Evolutionary conservation across 177 flowering plant genomes (phyloP), one percentile per base, ranked within the genome.

Genomic region (Telopea speciosissima): DNA sequence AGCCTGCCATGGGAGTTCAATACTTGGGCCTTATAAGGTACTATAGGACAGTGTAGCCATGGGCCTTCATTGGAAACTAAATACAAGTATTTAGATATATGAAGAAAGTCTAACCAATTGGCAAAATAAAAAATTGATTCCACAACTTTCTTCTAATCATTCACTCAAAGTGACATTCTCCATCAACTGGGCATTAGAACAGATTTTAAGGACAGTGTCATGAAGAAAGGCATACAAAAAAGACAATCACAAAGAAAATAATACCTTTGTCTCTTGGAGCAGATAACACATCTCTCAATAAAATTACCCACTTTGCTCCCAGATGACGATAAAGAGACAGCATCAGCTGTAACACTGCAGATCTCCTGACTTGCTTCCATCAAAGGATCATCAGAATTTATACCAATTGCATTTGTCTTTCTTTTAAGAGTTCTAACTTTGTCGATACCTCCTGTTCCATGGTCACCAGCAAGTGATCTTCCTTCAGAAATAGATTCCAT

Each of bases 201-300:
- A 36, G n/a, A 56, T 13, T 49, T 49, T 12, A 49, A 49, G 54
- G 8, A 49, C 54, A 5, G 0, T 1, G 3, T 5, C 14, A 12
- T 12, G 54, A 49, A 11, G 17, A 12, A 49, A 49, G 17, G 54
- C 19, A 49, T 49, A 49, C 19, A 36, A 13, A 49, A 49, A 49
- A 49, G 65, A 22, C 7, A 16, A 22, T 36, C 22, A 22, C 45
- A 23, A 10, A 19, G 1, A 67, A 61, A 17, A 24, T 24, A 63
- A 56, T 75, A 87, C 89, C 89, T 83, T 81, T 62, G 80, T 33
- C 74, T 70, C 71, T 81, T 83, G 33, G 31, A 74, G 77, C 79
- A 81, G 26, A 70, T 25, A 42, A 36, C 74, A 78, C 84, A 76
- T 61, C 8, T 74, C 72, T 70, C 81, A 42, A 22, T 14, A 76